Evolutionary conservation across 208 protist species (phyloP).

Genomic region (Porcisia deanei): DNA sequence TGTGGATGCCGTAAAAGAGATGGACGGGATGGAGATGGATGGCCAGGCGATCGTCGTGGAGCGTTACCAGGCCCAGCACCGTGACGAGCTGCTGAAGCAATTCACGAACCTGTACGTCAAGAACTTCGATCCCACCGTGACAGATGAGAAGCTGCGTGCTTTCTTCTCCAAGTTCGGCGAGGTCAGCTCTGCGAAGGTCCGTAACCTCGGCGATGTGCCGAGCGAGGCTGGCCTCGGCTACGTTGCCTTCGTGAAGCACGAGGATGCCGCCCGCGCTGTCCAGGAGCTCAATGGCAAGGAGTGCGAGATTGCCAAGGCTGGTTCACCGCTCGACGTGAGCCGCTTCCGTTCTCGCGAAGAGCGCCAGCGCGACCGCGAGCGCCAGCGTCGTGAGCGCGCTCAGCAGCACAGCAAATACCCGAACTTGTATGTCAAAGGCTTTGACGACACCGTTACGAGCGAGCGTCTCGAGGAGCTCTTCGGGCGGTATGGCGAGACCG

Average conservation of each 20-base stretch:
- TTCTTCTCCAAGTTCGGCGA: conserved; percentile 95
- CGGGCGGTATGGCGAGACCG: conserved; percentile 96
- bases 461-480: conserved; percentile 96
- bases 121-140: conserved; percentile 97
- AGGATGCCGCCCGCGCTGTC: conserved; percentile 90
- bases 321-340: conserved; percentile 93
- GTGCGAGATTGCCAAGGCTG: conserved; percentile 80
- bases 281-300: conserved; percentile 88
- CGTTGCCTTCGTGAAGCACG: conserved; percentile 95
- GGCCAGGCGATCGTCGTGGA: conserved; percentile 94
- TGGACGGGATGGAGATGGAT: conserved; percentile 85
- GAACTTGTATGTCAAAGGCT: conserved; percentile 99
- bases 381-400: conserved; percentile 89
- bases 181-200: conserved; percentile 97
- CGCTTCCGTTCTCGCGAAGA: conserved; percentile 97
- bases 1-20: conserved; percentile 87
- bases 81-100: conserved; percentile 92
- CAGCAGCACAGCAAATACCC: conserved; percentile 93
- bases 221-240: conserved; percentile 96
- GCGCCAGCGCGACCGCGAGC: conserved; percentile 89
- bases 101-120: conserved; percentile 99
- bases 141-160: conserved; percentile 93
- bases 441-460: conserved; percentile 96
- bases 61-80: conserved; percentile 95
- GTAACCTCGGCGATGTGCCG: conserved; percentile 83